phyloP scores from a whole-genome alignment of 352 stramenopile genomes.

The Phytophthora citrophthora region DNA sequence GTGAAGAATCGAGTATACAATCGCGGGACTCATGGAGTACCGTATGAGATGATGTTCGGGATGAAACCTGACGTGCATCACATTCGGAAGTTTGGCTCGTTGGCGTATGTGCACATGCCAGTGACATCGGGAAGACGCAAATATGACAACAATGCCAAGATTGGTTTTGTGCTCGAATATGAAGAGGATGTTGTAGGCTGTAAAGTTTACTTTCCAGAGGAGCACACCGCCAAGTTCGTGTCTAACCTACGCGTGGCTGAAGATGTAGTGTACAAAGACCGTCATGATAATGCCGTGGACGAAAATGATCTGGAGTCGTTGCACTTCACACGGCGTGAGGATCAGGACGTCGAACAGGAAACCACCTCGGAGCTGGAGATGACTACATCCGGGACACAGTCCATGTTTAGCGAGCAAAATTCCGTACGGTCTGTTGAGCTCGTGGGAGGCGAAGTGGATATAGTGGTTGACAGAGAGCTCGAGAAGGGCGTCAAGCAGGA shows the following conservation, averaged over 20 bases:
- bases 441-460: not conserved
- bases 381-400: not conserved
- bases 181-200: slow-evolving; percentile 12
- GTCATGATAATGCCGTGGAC: slow-evolving; percentile 2
- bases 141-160: too few species aligned
- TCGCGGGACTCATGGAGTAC: slow-evolving; percentile 7
- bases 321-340: not conserved
- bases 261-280: slow-evolving; percentile 7
- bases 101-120: too few species aligned
- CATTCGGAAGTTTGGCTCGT: slow-evolving; percentile 1
- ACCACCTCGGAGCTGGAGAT: not conserved
- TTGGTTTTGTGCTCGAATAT: slow-evolving; percentile 13
- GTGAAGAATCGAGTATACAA: slow-evolving; percentile 20
- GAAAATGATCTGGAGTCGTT: slow-evolving; percentile 1
- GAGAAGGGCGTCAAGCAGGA: not conserved
- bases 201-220: slow-evolving; percentile 14
- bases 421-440: not conserved
- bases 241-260: slow-evolving; percentile 8
- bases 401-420: not conserved
- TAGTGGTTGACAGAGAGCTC: not conserved
- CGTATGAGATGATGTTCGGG: slow-evolving; percentile 20
- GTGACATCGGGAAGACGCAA: too few species aligned
- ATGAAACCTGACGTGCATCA: slow-evolving; percentile 13
- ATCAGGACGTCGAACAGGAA: not conserved
- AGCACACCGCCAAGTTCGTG: slow-evolving; percentile 1